Evolutionary conservation across 148 eudicot genomes (phyloP).

Genomic region (Rhododendron ovatum): DNA sequence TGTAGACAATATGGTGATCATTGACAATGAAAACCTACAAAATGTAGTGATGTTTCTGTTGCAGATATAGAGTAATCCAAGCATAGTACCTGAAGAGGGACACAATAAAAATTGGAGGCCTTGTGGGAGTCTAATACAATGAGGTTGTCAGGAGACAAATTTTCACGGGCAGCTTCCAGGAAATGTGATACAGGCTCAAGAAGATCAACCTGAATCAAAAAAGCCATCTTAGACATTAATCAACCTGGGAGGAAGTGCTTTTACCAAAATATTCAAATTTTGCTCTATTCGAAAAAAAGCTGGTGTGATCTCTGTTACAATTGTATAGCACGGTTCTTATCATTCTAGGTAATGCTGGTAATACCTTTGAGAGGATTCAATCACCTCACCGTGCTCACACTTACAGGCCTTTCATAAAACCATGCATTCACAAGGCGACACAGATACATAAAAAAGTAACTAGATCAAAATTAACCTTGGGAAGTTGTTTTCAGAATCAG

Average conservation of each 20-base stretch:
- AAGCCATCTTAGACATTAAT: neutral
- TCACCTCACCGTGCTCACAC: neutral
- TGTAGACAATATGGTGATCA: neutral
- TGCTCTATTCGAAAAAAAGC: neutral
- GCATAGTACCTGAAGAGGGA: slow-evolving; percentile 79
- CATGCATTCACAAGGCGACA: too few species aligned
- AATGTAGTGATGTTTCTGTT: neutral
- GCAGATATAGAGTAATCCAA: neutral
- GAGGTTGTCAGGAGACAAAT: slow-evolving; percentile 59
- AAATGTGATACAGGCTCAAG: slow-evolving; percentile 97
- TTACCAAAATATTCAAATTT: neutral
- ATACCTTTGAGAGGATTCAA: neutral
- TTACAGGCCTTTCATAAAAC: neutral
- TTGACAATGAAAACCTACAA: neutral
- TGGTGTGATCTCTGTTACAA: neutral
- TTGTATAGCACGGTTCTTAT: neutral
- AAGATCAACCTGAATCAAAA: slow-evolving; percentile 70
- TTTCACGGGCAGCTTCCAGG: slow-evolving; percentile 72
- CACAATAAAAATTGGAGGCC: slow-evolving; percentile 71
- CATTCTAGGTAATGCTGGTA: neutral
- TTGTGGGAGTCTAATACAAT: slow-evolving; percentile 46
- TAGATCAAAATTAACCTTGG: neutral
- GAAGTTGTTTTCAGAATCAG: neutral
- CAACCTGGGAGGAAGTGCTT: neutral
- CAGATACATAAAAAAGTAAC: neutral